Evolutionary conservation across 139 green algal genomes (phyloP).

Genomic region (Chlorella sp.): DNA sequence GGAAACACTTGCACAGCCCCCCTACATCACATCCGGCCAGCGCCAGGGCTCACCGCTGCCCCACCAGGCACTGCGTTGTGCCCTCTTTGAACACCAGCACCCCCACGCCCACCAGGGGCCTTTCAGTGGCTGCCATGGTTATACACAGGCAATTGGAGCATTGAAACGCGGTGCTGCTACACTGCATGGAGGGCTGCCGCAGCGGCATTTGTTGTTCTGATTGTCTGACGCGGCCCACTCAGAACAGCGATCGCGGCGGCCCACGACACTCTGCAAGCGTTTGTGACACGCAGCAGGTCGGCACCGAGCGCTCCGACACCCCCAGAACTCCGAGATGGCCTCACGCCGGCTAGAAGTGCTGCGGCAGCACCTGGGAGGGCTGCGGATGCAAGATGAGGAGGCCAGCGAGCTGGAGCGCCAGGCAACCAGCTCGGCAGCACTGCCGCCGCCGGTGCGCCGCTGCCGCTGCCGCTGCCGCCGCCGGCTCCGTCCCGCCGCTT

Average conservation of each 20-base stretch:
- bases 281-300: background rate
- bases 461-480: background rate
- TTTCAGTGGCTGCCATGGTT: background rate
- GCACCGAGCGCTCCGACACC: background rate
- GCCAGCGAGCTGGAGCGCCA: background rate
- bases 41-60: conserved; percentile 17
- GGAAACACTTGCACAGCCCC: too few species aligned
- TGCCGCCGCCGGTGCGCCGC: background rate
- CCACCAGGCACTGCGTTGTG: conserved; percentile 22
- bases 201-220: too few species aligned
- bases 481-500: background rate
- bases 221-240: too few species aligned
- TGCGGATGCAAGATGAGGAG: background rate
- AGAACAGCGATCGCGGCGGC: too few species aligned
- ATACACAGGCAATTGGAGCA: too few species aligned
- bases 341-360: background rate
- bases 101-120: conserved; percentile 34
- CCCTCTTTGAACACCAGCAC: conserved; percentile 29
- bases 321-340: too few species aligned
- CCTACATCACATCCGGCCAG: too few species aligned
- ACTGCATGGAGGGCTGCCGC: too few species aligned
- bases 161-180: too few species aligned
- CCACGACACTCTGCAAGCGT: too few species aligned
- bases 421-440: background rate
- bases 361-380: background rate